Evolutionary conservation across 305 asterid genomes (phyloP), one percentile per base, ranked within the genome.

Genomic region (Fraxinus angustifolia): DNA sequence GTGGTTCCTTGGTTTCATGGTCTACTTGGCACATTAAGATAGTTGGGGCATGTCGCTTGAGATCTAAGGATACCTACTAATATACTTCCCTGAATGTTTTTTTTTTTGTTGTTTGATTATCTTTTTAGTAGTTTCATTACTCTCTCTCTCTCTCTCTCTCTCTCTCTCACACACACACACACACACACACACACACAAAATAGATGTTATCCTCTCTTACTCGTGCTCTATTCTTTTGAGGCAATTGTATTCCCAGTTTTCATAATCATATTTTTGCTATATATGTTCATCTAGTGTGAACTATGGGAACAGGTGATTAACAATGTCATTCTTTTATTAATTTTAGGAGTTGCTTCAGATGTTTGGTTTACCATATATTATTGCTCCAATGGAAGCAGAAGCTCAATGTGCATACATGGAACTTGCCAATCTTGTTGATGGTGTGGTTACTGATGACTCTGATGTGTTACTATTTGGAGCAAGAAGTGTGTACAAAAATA

Each of bases 371-470:
- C 99, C 99, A 58, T 96, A 91, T 87, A 94, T 96, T 56, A 90
- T 96, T 79, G 97, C 98, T 53, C 99, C 99, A 67, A 93, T 96
- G 98, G 99, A 94, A 87, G 98, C 98, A 82, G 99, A 96, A 94
- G 98, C 99, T 82, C 98, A 94, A 76, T 96, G 98, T 87, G 98
- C 98, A 65, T 92, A 88, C 84, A 89, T 96, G 98, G 99, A 94
- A 88, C 91, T 91, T 80, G 87, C 88, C 26, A 85, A 94, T 86
- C 91, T 93, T 82, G 99, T 96, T 79, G 98, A 96, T 90, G 99
- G 98, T 65, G 98, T 94, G 84, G 98, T 96, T 78, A 96, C 98
- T 56, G 98, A 94, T 75, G 99, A 96, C 87, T 96, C 97, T 80
- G 98, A 96, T 87, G 94, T 94, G 36, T 90, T 96, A 87, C 88